Conservation (phyloP, 1,139 yeast species). For the Lodderomyces metapsilosis region DNA sequence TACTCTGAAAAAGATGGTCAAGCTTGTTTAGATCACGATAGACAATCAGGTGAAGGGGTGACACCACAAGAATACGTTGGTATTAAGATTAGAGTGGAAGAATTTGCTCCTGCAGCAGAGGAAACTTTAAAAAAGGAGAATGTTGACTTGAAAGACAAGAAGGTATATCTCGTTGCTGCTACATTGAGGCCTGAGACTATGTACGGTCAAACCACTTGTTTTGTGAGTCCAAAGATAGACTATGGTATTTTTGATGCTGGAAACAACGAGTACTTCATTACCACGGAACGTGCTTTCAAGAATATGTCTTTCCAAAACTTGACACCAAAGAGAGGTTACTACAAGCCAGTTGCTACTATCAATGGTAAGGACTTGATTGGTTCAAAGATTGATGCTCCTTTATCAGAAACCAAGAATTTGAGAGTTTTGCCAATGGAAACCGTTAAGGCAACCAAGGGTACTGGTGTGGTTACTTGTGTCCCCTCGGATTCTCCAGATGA, state of each 20-base stretch:
- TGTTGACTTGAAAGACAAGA: conserved; percentile 52
- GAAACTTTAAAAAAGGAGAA: conserved; percentile 40
- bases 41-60: conserved; percentile 96
- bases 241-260: conserved; percentile 94
- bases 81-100: conserved; percentile 74
- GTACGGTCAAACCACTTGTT: conserved; percentile 99
- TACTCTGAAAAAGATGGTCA: conserved; percentile 98
- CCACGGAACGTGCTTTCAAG: conserved; percentile 96
- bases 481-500: conserved; percentile 99
- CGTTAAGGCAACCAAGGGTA: conserved; percentile 91
- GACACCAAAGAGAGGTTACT: conserved; percentile 85
- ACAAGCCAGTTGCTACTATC: conserved; percentile 57
- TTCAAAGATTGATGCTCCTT: conserved; percentile 88
- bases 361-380: conserved; percentile 81
- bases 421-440: conserved; percentile 97
- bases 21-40: conserved; percentile 99
- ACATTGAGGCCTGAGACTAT: conserved; percentile 98
- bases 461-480: conserved; percentile 98
- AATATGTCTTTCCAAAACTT: conserved; percentile 95
- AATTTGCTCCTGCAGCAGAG: conserved; percentile 58
- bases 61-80: conserved; percentile 96
- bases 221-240: conserved; percentile 90
- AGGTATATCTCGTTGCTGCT: conserved; percentile 86
- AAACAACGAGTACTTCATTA: conserved; percentile 69
- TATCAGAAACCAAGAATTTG: conserved; percentile 66